Base-by-base conservation (phyloP, 192 early-diverging fungal genomes). In the Coemansia sp. region DNA sequence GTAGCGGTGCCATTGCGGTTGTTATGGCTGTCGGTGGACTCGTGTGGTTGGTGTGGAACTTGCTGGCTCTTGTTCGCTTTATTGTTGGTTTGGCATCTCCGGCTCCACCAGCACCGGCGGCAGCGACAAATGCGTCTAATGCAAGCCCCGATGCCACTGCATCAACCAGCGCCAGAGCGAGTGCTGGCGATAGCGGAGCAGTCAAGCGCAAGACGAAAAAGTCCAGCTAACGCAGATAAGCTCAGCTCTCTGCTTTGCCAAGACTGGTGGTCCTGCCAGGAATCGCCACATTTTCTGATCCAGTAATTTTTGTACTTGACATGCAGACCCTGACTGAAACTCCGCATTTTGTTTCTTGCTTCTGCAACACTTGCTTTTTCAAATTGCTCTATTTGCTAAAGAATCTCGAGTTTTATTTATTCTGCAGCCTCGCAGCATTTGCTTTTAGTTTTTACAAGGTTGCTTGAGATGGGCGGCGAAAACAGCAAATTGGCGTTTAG, bases 401-500 rank as follows among this genome's bases (percentile, higher is more conserved):
- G 40, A 11, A 3, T n/a, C 40, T 42, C 8, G 28, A 40, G 17
- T 44, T 47, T 60, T 5, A 12, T 23, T 47, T 48, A 25, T 47
- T 60, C 28, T 60, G 12, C 11, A 5, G 40, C 40, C 3, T 28
- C 12, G 44, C 44, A 42, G 37, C 26, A 24, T 31, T 31, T 31
- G 28, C 10, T 17, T 15, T 42, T 47, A 12, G 25, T 14, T 25
- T 28, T 60, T 60, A 42, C 15, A 34, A 56, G 14, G 28, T 34
- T 34, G 34, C 18, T 56, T 37, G 36, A 69, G 71, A 96, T 94
- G 92, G 93, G 93, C 15, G 90, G 88, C 26, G 86, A 91, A 15
- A 92, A 96, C 70, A 88, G 86, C 66, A 96, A 96, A 73, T 73
- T 94, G 46, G 87, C 88, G 21, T 96, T 96, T 70, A 84, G 92